Conservation (phyloP, 176 grass and related monocot genomes). For the Cenchrus purpureus region DNA sequence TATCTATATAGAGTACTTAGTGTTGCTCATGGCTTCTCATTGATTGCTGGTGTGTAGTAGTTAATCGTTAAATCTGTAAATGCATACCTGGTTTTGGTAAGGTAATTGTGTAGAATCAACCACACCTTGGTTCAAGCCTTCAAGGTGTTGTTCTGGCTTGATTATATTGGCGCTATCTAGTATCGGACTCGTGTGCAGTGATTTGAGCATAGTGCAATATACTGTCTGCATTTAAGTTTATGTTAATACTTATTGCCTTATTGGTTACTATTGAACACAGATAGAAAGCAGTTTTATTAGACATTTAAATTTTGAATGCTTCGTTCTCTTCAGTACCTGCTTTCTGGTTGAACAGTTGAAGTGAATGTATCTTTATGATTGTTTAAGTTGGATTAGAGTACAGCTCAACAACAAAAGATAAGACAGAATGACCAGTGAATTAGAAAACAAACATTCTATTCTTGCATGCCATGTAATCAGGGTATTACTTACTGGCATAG, state of each 20-base stretch:
- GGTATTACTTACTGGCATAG: neutral
- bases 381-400: conserved; percentile 8
- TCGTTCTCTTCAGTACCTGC: neutral
- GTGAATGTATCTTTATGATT: conserved; percentile 18
- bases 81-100: neutral
- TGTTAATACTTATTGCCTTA: neutral
- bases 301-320: neutral
- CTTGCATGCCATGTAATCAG: conserved; percentile 28
- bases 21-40: neutral
- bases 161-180: neutral
- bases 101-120: neutral
- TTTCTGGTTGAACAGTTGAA: too few species aligned
- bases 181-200: neutral
- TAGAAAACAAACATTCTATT: neutral
- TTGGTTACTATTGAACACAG: conserved; percentile 11
- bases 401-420: neutral
- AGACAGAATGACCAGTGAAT: neutral
- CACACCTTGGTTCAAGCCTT: too few species aligned
- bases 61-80: neutral
- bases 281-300: neutral
- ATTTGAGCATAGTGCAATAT: neutral
- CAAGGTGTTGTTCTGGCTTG: neutral
- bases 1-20: neutral
- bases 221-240: neutral
- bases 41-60: neutral